phyloP scores from a whole-genome alignment of 1,139 yeast species.

The Candida sp. region DNA sequence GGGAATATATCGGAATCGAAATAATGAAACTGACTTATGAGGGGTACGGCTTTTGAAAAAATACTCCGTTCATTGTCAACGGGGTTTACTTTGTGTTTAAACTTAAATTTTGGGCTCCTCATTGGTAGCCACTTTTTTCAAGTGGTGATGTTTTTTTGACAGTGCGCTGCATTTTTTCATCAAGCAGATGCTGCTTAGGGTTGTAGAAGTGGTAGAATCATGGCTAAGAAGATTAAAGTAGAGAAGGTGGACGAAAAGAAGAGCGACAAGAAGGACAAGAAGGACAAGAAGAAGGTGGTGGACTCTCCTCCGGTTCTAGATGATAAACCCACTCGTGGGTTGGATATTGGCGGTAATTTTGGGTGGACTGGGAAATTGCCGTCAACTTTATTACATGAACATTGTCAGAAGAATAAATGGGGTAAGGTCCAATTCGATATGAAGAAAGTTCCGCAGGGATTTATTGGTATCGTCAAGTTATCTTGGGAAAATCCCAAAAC shows the following conservation, averaged over 20 bases:
- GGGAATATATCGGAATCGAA: too few relatives aligned
- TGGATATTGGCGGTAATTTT: conserved; percentile 45
- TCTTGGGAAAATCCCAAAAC: conserved; percentile 83
- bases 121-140: not conserved
- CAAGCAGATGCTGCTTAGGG: too few relatives aligned
- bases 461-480: conserved; percentile 56
- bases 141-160: too few relatives aligned
- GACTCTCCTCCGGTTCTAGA: too few relatives aligned
- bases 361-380: conserved; percentile 97
- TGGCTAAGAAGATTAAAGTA: too few relatives aligned
- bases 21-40: too few relatives aligned
- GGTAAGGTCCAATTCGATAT: conserved; percentile 77
- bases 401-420: conserved; percentile 90
- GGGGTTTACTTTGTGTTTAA: too few relatives aligned
- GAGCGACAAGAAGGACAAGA: not conserved
- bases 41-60: too few relatives aligned
- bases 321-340: conserved; percentile 39
- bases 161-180: too few relatives aligned
- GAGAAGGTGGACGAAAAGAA: not conserved
- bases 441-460: conserved; percentile 52
- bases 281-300: not conserved
- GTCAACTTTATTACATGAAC: conserved; percentile 79
- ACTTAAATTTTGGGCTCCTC: not conserved
- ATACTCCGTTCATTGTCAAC: too few relatives aligned
- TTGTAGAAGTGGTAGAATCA: too few relatives aligned